These are phyloP conservation scores for Lactifluus pinguis DNA, from an alignment of 768 basidiomycete species.

Conservation along the genomic window DNA sequence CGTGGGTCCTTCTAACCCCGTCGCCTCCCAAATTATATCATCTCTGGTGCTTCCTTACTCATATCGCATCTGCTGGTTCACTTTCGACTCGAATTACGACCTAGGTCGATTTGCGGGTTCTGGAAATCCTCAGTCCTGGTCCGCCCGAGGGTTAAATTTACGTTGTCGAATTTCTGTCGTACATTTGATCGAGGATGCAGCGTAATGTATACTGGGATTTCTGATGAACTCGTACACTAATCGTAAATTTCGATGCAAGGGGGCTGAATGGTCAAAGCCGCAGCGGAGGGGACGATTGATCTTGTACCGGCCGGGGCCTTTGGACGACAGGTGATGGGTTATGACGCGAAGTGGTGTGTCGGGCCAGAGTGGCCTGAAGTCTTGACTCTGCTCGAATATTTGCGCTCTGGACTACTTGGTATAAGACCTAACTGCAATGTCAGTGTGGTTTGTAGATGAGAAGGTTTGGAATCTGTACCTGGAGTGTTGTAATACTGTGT, in stretches of 20 bases:
- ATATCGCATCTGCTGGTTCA: too few species aligned
- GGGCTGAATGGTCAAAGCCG: neutral
- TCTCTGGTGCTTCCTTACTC: too few species aligned
- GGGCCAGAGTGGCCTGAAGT: neutral
- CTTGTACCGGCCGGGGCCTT: neutral
- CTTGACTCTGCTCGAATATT: neutral
- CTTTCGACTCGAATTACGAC: neutral
- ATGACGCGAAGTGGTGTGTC: neutral
- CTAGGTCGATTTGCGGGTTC: neutral
- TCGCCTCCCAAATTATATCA: too few species aligned
- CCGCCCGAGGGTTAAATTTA: neutral
- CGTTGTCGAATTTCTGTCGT: neutral
- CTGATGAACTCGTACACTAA: neutral
- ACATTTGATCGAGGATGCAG: neutral
- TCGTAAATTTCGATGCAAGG: neutral
- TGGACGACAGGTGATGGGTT: neutral
- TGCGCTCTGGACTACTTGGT: neutral
- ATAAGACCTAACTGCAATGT: neutral
- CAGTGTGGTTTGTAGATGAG: neutral
- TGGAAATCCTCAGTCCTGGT: neutral
- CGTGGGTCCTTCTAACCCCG: too few species aligned
- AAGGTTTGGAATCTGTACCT: neutral
- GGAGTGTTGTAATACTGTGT: neutral
- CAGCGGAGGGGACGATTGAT: neutral
- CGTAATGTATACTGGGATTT: neutral